Percentiles rank a stretch among this genome's conserved stretches.
phyloP scores from a whole-genome alignment of 768 basidiomycete genomes.

The Chalciporus chontae region DNA sequence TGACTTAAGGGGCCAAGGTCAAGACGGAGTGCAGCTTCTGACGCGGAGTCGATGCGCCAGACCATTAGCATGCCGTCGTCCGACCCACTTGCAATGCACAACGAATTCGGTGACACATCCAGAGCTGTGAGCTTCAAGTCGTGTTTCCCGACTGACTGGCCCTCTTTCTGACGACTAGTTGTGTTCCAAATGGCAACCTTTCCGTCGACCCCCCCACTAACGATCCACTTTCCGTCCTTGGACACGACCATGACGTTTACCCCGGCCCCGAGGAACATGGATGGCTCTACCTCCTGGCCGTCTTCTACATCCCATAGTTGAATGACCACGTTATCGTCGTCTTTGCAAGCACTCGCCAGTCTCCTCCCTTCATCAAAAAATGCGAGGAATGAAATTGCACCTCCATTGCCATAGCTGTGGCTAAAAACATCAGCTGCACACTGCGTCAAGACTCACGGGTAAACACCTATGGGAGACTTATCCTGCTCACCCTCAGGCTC shows the following conservation, averaged over 20 bases:
- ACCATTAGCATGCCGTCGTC: slow-evolving; percentile 1
- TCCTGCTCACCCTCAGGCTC: neutral
- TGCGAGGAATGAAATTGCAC: neutral
- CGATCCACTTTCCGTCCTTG: neutral
- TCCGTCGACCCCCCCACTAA: neutral
- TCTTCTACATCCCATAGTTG: neutral
- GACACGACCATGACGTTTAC: neutral
- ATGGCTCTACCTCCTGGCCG: neutral
- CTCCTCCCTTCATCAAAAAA: neutral
- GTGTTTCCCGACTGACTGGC: neutral
- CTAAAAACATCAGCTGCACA: neutral
- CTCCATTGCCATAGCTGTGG: neutral
- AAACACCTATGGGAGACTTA: neutral
- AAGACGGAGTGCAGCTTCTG: neutral
- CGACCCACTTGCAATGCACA: neutral
- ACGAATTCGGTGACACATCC: neutral
- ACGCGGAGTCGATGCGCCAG: slow-evolving; percentile 1
- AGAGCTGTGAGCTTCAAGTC: neutral
- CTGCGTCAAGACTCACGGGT: no score
- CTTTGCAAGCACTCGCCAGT: neutral
- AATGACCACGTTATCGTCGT: neutral
- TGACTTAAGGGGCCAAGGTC: slow-evolving; percentile 2
- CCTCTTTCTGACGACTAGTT: neutral
- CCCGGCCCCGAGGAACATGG: neutral
- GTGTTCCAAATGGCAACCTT: neutral